Percentiles rank a stretch among this genome's conserved stretches.
Conservation (phyloP, 139 green algal species). For the Micractinium conductrix region DNA sequence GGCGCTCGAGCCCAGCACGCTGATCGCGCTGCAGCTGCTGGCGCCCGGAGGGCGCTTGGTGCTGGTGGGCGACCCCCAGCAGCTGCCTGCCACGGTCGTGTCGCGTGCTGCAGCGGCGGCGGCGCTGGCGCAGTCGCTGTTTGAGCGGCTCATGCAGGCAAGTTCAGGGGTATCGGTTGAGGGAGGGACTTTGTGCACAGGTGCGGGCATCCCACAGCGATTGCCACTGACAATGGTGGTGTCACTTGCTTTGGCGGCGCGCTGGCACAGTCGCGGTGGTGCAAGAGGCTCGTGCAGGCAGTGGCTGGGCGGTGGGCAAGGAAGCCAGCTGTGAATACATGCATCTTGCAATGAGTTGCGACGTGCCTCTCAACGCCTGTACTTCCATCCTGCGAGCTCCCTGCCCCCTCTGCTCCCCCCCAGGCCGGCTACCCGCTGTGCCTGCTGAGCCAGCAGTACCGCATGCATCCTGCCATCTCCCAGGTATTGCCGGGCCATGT, state of each 20-base stretch:
- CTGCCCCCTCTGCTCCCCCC: neutral
- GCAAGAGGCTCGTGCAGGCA: too few species aligned
- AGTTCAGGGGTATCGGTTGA: neutral
- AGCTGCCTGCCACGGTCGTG: conserved; percentile 93
- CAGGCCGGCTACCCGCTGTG: conserved; percentile 65
- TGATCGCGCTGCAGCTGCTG: conserved; percentile 59
- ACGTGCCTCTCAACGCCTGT: too few species aligned
- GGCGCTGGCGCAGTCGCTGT: conserved; percentile 81
- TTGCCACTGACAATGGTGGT: too few species aligned
- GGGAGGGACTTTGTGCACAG: too few species aligned
- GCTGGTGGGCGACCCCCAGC: conserved; percentile 92
- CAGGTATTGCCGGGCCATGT: too few species aligned
- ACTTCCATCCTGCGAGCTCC: too few species aligned
- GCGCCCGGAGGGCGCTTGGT: conserved; percentile 50
- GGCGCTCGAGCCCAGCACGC: conserved; percentile 78
- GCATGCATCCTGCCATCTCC: conserved; percentile 86
- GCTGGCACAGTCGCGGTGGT: too few species aligned
- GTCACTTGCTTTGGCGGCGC: too few species aligned
- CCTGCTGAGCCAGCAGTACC: conserved; percentile 94
- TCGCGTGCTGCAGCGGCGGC: conserved; percentile 55
- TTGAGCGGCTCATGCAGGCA: conserved; percentile 79
- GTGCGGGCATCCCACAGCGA: too few species aligned
- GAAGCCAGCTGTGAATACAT: too few species aligned
- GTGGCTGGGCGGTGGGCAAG: too few species aligned
- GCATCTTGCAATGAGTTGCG: too few species aligned